These are phyloP conservation scores for Boletus rubropictus DNA, from an alignment of 768 basidiomycete genomes.

Conservation along the genomic window DNA sequence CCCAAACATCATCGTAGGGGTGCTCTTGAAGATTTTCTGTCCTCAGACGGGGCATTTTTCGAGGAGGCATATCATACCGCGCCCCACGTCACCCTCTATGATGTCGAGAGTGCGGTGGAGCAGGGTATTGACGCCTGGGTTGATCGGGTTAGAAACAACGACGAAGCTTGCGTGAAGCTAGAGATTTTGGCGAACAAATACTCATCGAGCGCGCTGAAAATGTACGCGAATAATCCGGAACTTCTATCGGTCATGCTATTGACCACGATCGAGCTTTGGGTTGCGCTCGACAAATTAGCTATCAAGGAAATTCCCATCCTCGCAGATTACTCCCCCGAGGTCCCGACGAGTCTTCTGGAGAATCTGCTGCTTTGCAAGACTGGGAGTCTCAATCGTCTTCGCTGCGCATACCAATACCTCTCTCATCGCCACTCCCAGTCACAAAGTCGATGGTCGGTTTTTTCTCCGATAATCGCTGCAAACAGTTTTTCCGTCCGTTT, in stretches of 20 bases:
- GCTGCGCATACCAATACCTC: constrained; percentile 30
- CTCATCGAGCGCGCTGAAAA: constrained; percentile 18
- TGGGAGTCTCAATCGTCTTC: constrained; percentile 26
- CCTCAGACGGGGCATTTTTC: neutral
- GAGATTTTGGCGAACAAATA: constrained; percentile 27
- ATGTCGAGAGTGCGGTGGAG: constrained; percentile 17
- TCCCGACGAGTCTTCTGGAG: constrained; percentile 24
- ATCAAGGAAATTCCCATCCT: constrained; percentile 24
- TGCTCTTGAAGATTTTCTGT: neutral
- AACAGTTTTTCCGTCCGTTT: constrained; percentile 33
- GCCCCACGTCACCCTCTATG: neutral
- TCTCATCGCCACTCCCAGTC: constrained; percentile 23
- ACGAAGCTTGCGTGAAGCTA: constrained; percentile 15
- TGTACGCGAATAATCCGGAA: constrained; percentile 35
- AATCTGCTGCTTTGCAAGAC: constrained; percentile 28
- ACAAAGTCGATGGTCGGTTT: constrained; percentile 29
- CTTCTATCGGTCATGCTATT: constrained; percentile 40
- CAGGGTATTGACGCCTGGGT: constrained; percentile 34
- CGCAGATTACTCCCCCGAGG: constrained; percentile 31
- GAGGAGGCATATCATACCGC: neutral
- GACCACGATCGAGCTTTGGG: constrained; percentile 33
- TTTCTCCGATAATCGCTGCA: constrained; percentile 16
- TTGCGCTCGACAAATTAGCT: constrained; percentile 29
- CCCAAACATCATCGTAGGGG: constrained; percentile 9
- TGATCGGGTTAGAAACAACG: constrained; percentile 1